Percentiles rank a stretch among this genome's conserved stretches.
Conservation (phyloP, 2,329 filamentous ascomycete species). For the Penicillium crustosum region DNA sequence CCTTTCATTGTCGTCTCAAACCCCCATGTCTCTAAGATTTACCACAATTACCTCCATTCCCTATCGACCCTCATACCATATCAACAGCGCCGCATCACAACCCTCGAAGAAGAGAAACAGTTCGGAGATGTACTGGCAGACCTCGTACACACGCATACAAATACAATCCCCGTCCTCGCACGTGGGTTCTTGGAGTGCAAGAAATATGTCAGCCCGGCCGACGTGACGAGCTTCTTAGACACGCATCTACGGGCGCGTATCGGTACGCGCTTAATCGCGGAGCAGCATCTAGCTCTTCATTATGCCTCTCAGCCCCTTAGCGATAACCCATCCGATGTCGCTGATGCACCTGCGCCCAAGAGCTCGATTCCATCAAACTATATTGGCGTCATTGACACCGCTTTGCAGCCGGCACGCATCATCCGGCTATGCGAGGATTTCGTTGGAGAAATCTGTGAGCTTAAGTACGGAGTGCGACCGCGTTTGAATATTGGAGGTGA, state of each 20-base stretch:
- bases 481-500: slow-evolving; percentile 79
- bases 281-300: slow-evolving; percentile 94
- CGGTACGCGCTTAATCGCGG: slow-evolving; percentile 87
- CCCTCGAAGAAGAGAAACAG: slow-evolving; percentile 79
- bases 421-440: slow-evolving; percentile 84
- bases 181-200: slow-evolving; percentile 90
- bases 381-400: slow-evolving; percentile 94
- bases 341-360: slow-evolving; percentile 18
- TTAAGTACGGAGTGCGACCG: slow-evolving; percentile 89
- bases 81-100: slow-evolving; percentile 68
- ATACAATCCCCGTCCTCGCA: slow-evolving; percentile 91
- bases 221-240: slow-evolving; percentile 91
- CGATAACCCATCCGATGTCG: slow-evolving; percentile 47
- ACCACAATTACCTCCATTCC: slow-evolving; percentile 93
- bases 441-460: slow-evolving; percentile 93
- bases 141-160: slow-evolving; percentile 89
- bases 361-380: slow-evolving; percentile 56
- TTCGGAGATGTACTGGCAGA: slow-evolving; percentile 94
- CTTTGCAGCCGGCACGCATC: slow-evolving; percentile 75
- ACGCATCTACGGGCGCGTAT: slow-evolving; percentile 92
- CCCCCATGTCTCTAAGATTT: slow-evolving; percentile 88
- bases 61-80: slow-evolving; percentile 88
- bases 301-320: slow-evolving; percentile 70
- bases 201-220: slow-evolving; percentile 77
- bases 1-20: slow-evolving; percentile 99